Conservation (phyloP, 2,329 filamentous ascomycete genomes). For the Fusarium decemcellulare region DNA sequence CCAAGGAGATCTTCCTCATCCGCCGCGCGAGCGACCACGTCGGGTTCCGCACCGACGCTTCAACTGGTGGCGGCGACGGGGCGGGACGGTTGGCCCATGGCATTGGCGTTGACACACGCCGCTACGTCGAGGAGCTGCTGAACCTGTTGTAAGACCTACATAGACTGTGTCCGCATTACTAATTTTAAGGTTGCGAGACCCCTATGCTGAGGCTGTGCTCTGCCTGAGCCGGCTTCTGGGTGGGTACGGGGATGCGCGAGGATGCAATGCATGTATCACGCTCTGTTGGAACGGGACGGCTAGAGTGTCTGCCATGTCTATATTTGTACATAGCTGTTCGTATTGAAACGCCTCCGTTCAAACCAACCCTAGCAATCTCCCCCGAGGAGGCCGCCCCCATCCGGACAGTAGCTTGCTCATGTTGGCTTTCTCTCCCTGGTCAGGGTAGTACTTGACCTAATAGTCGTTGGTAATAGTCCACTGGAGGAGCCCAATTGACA, state of each 20-base stretch:
- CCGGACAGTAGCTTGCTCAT: not conserved
- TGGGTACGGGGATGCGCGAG: constrained; percentile 6
- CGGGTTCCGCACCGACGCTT: constrained; percentile 56
- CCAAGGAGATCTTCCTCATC: constrained; percentile 74
- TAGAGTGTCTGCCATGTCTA: constrained; percentile 10
- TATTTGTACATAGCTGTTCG: constrained; percentile 18
- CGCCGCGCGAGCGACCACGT: constrained; percentile 71
- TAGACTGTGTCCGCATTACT: constrained; percentile 10
- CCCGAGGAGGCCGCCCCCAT: too few species aligned
- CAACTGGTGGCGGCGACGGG: constrained; percentile 63
- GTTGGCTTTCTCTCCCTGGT: too few species aligned
- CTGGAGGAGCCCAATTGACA: not conserved
- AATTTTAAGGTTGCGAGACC: constrained; percentile 22
- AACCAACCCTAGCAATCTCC: too few species aligned
- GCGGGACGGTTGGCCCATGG: constrained; percentile 76
- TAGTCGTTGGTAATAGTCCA: not conserved
- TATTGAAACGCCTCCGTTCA: constrained; percentile 18
- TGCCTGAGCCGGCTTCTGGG: constrained; percentile 2
- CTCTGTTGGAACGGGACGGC: not conserved
- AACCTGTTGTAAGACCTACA: constrained; percentile 61
- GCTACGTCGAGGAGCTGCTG: constrained; percentile 81
- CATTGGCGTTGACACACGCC: constrained; percentile 82
- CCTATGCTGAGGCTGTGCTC: constrained; percentile 1
- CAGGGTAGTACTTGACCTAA: too few species aligned
- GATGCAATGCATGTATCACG: constrained; percentile 5